Conservation (phyloP, 805 yeast species). For the Osmozyma mogii region DNA sequence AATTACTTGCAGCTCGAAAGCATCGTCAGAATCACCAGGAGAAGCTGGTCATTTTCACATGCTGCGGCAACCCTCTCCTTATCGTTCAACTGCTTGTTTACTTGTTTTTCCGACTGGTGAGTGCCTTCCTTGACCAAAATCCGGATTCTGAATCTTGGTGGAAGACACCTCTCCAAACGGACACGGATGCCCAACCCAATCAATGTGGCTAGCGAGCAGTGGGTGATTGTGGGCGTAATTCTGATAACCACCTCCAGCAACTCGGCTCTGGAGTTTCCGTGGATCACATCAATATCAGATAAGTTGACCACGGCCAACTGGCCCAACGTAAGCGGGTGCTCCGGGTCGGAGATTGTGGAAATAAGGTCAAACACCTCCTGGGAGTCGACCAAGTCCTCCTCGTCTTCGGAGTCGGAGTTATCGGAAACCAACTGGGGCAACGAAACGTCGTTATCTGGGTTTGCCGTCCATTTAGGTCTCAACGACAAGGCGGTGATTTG, state of each 20-base stretch:
- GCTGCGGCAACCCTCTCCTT: slow-evolving; percentile 98
- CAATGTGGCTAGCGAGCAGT: slow-evolving; percentile 91
- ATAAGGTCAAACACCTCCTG: slow-evolving; percentile 64
- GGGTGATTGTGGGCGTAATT: slow-evolving; percentile 97
- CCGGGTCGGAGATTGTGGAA: slow-evolving; percentile 89
- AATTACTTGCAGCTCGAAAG: slow-evolving; percentile 61
- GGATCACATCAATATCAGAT: slow-evolving; percentile 65
- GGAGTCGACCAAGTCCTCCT: slow-evolving; percentile 63
- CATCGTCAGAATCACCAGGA: slow-evolving; percentile 90
- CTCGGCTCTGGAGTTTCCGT: slow-evolving; percentile 37
- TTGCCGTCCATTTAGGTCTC: slow-evolving; percentile 2
- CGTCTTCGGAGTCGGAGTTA: slow-evolving; percentile 18
- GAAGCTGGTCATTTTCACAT: slow-evolving; percentile 88
- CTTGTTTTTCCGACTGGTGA: slow-evolving; percentile 93
- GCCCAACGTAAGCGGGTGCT: slow-evolving; percentile 91
- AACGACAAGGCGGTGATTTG: slow-evolving; percentile 27
- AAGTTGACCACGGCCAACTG: slow-evolving; percentile 90
- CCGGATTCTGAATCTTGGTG: slow-evolving; percentile 73
- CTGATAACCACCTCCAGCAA: slow-evolving; percentile 72
- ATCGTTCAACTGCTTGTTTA: slow-evolving; percentile 92
- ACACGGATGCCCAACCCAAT: slow-evolving; percentile 94
- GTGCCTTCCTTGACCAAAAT: slow-evolving; percentile 83
- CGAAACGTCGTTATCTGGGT: slow-evolving; percentile 6
- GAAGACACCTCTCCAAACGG: slow-evolving; percentile 79
- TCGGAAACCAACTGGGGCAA: slow-evolving; percentile 23